A percentile compares a stretch with the other conserved stretches of the same genome.
Conservation (phyloP, 805 yeast genomes). For the Wickerhamiella australiensis region DNA sequence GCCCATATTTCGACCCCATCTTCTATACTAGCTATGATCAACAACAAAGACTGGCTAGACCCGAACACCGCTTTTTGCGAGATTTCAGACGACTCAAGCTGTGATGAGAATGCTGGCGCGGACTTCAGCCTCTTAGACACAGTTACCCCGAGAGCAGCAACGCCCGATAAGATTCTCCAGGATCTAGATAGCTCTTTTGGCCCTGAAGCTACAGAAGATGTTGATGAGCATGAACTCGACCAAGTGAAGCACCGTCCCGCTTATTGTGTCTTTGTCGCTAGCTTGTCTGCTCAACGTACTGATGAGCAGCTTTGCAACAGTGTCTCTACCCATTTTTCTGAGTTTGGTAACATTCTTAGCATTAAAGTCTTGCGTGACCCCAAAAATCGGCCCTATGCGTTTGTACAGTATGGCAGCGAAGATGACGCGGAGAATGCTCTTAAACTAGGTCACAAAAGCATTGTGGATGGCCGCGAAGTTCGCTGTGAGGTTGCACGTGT, state of each 20-base stretch:
- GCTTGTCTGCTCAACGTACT: conserved; percentile 48
- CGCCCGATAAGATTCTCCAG: not conserved
- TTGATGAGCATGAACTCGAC: not conserved
- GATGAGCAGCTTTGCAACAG: conserved; percentile 65
- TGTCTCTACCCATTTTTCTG: conserved; percentile 53
- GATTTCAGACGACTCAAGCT: not conserved
- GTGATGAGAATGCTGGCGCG: not conserved
- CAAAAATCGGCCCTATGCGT: conserved; percentile 77
- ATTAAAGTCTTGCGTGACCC: conserved; percentile 80
- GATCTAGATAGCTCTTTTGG: not conserved
- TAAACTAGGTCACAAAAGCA: conserved; percentile 52
- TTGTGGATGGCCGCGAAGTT: conserved; percentile 59
- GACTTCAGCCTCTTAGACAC: not conserved
- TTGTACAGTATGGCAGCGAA: conserved; percentile 71
- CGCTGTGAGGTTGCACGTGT: conserved; percentile 89
- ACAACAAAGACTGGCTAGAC: not conserved
- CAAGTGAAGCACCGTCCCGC: conserved; percentile 38
- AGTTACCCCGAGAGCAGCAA: not conserved
- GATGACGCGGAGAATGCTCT: conserved; percentile 60
- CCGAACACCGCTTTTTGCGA: not conserved
- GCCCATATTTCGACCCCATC: not conserved
- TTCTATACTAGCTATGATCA: not conserved
- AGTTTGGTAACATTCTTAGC: conserved; percentile 58
- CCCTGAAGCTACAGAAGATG: not conserved
- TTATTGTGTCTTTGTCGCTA: conserved; percentile 81